Percentiles rank a stretch among this genome's conserved stretches.
Conservation (phyloP, 257 asterid genomes). For the Coffea canephora region DNA sequence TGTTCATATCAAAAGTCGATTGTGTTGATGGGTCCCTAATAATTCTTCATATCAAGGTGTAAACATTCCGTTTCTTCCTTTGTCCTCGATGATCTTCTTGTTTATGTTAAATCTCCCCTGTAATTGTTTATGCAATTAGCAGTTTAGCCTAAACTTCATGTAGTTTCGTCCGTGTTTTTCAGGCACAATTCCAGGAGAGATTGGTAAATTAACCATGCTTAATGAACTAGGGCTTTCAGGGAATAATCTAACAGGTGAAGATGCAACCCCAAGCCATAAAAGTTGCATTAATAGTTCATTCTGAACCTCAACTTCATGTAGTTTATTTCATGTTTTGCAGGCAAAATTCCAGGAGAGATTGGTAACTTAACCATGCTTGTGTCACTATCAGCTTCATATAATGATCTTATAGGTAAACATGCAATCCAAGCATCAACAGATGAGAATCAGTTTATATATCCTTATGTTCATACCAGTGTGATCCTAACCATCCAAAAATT, state of each 20-base stretch:
- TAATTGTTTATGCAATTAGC: neutral
- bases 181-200: neutral
- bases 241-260: neutral
- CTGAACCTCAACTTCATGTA: neutral
- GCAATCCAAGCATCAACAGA: no score
- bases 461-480: no score
- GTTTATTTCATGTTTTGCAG: neutral
- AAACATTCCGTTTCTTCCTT: no score
- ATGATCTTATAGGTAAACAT: slow-evolving; percentile 16
- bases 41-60: no score
- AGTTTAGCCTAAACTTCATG: neutral
- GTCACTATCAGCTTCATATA: neutral
- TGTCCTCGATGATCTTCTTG: no score
- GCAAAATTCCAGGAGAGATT: slow-evolving; percentile 23
- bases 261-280: neutral
- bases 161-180: neutral
- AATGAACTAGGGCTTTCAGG: neutral
- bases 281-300: neutral
- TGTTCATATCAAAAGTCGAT: no score
- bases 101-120: no score
- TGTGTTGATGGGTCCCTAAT: no score
- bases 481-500: no score
- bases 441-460: no score
- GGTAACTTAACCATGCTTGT: slow-evolving; percentile 25
- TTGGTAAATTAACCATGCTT: neutral